Base-by-base conservation (phyloP, 202 grass and related monocot species). In the Eragrostis tef region DNA sequence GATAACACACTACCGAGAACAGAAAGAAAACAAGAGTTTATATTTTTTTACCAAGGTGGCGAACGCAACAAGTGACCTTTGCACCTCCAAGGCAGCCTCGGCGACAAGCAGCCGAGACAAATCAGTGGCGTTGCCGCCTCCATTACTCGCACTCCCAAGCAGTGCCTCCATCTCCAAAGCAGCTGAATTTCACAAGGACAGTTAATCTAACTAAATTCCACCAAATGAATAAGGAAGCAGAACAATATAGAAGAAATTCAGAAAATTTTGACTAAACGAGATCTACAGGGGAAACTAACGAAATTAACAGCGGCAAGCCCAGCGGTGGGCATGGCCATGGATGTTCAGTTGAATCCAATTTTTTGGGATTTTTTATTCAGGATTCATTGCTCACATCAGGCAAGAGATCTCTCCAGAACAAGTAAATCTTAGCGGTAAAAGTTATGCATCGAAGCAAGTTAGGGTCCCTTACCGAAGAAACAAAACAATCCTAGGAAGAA, bases 141-240 rank as follows among this genome's bases (percentile, higher is more conserved):
- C 50, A 46, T 45, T 19, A 20, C 19, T 45, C 22, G 57, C 44
- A 14, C 50, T 70, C 22, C 5, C 64, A 58, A 80, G 36, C 64
- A 80, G 34, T 36, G 39, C 64, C 50, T 80, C 78, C 78, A 80
- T 80, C 54, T 26, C 24, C 39, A n/a, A 45, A 69, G 50, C 14
- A 58, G 36, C 50, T 57, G 67, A 17, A 57, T 57, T 64, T 67
- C n/a, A 41, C 13, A 58, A 2, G 9, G 69, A 57, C 20, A 61
- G 58, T 27, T 6, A 27, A 27, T 61, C 27, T 41, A 11, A 70
- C 20, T 56, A 13, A 68, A 68, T n/a, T 68, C 53, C 14, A 80
- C 12, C 15, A 27, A 17, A 44, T 21, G 1, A 58, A 80, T 3
- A 15, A 57, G 21, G 9, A 8, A 79, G 24, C 39, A 14, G 21